Percentiles rank a stretch among this genome's conserved stretches.
These are phyloP conservation scores for Ganoderma lucidum DNA, from an alignment of 1,284 basidiomycete species.

Conservation along the genomic window DNA sequence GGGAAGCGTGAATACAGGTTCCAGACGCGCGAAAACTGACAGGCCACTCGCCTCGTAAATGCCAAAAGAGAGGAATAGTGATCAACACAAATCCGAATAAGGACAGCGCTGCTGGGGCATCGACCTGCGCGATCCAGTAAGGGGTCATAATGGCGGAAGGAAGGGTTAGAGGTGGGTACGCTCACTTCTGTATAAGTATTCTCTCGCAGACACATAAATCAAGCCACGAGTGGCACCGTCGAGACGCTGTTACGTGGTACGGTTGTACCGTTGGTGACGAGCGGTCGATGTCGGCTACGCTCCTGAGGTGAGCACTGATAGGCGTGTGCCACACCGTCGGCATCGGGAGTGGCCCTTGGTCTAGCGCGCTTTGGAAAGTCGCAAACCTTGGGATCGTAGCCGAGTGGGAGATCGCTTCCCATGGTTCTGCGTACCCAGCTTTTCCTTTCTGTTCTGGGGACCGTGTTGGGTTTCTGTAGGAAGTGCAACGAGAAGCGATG, in stretches of 20 bases:
- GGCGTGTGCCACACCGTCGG: conserved; percentile 2
- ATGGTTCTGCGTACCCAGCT: not conserved
- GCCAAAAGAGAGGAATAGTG: conserved; percentile 64
- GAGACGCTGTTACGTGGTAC: not conserved
- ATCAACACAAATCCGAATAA: conserved; percentile 31
- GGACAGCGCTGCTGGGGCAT: conserved; percentile 29
- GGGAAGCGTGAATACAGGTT: not conserved
- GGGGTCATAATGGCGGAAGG: not conserved
- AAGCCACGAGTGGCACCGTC: not conserved
- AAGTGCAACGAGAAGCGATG: not conserved
- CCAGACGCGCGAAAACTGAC: not conserved
- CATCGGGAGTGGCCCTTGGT: not conserved
- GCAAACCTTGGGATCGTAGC: not conserved
- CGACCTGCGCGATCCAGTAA: conserved; percentile 3
- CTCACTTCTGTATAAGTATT: not conserved
- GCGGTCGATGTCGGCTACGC: not conserved
- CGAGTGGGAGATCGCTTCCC: not conserved
- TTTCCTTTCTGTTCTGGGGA: not conserved
- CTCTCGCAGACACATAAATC: not conserved
- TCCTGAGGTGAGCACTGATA: not conserved
- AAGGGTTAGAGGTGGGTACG: not conserved
- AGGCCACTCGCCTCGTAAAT: conserved; percentile 53
- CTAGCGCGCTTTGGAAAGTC: not conserved
- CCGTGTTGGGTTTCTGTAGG: not conserved
- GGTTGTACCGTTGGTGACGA: not conserved